phyloP scores from a whole-genome alignment of 1,284 basidiomycete species.

The Flammula alnicola region DNA sequence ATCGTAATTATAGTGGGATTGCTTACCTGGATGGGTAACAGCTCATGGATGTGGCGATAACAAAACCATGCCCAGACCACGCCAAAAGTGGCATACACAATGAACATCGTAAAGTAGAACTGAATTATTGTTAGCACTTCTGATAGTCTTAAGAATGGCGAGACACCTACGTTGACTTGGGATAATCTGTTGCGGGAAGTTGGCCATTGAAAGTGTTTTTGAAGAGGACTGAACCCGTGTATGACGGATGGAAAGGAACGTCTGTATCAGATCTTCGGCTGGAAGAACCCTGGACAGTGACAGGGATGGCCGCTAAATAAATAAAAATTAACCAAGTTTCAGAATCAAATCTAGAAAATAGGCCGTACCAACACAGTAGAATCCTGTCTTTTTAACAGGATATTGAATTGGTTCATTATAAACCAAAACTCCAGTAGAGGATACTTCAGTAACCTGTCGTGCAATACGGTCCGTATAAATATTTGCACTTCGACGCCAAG shows the following conservation, averaged over 20 bases:
- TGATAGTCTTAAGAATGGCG: not conserved
- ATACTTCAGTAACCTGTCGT: constrained; percentile 46
- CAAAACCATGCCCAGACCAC: constrained; percentile 86
- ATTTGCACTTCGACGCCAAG: constrained; percentile 42
- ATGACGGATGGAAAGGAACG: constrained; percentile 75
- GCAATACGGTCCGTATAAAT: constrained; percentile 10
- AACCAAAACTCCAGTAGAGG: constrained; percentile 50
- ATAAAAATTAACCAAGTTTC: constrained; percentile 15
- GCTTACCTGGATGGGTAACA: constrained; percentile 83
- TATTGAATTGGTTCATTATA: constrained; percentile 78
- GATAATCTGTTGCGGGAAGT: constrained; percentile 93
- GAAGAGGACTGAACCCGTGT: constrained; percentile 85
- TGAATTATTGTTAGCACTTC: constrained; percentile 33
- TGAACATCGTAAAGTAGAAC: constrained; percentile 90
- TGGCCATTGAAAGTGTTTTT: constrained; percentile 89
- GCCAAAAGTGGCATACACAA: constrained; percentile 76
- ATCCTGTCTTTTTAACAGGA: constrained; percentile 86
- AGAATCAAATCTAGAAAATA: not conserved
- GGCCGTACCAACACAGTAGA: constrained; percentile 89
- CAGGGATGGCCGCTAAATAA: constrained; percentile 76
- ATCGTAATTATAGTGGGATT: not conserved
- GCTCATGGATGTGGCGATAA: constrained; percentile 80
- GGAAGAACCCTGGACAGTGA: constrained; percentile 61
- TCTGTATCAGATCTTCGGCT: constrained; percentile 51
- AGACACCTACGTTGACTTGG: constrained; percentile 90